A percentile compares a stretch with the other conserved stretches of the same genome.
These are phyloP conservation scores for Wickerhamomyces sp. DNA, from an alignment of 1,139 yeast species.

Conservation along the genomic window DNA sequence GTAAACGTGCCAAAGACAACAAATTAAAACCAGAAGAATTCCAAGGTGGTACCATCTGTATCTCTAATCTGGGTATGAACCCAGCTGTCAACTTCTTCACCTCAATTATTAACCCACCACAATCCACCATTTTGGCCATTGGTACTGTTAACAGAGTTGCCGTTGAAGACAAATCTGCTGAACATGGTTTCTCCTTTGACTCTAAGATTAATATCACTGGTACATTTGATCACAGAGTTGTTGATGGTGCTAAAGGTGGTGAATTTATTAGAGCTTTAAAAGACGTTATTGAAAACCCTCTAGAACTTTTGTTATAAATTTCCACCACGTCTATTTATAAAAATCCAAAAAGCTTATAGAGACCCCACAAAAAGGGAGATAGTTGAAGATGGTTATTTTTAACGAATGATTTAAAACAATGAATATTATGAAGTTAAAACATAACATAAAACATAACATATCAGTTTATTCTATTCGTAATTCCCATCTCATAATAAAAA, in stretches of 20 bases:
- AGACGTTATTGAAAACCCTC: slow-evolving; percentile 90
- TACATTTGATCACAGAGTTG: slow-evolving; percentile 95
- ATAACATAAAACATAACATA: too few relatives aligned
- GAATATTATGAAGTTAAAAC: too few relatives aligned
- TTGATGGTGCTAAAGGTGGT: slow-evolving; percentile 98
- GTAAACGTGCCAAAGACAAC: slow-evolving; percentile 92
- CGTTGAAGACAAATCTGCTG: slow-evolving; percentile 86
- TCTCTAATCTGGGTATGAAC: slow-evolving; percentile 98
- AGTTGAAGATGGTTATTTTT: too few relatives aligned
- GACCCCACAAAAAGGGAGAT: background rate
- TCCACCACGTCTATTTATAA: background rate
- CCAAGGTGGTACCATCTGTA: slow-evolving; percentile 99
- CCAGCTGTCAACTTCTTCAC: slow-evolving; percentile 88
- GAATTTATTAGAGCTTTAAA: slow-evolving; percentile 93
- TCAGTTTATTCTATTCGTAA: too few relatives aligned
- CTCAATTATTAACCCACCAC: slow-evolving; percentile 97
- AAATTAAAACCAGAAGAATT: slow-evolving; percentile 93
- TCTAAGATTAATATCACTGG: slow-evolving; percentile 90
- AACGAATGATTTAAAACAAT: background rate
- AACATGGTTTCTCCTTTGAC: slow-evolving; percentile 88
- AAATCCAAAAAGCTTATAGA: background rate
- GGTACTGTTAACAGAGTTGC: slow-evolving; percentile 93
- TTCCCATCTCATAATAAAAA: too few relatives aligned
- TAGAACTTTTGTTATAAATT: slow-evolving; percentile 72
- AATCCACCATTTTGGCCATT: slow-evolving; percentile 86